Evolutionary conservation across 2,329 filamentous ascomycete species (phyloP).

Genomic region (Paraphoma chrysanthemicola): DNA sequence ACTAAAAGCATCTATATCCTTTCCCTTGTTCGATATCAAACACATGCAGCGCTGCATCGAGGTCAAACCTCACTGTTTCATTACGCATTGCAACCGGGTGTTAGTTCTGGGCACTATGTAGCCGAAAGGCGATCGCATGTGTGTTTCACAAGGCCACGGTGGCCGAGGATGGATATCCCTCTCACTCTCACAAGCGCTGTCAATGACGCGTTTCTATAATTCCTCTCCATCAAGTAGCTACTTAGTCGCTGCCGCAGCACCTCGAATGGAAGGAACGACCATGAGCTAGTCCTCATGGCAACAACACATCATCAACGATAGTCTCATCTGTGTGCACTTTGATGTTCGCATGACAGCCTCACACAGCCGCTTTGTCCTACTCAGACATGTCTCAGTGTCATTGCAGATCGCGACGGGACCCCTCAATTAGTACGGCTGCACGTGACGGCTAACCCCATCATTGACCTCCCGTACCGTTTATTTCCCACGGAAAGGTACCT

Average conservation of each 20-base stretch:
- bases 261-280: slow-evolving; percentile 27
- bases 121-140: slow-evolving; percentile 10
- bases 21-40: slow-evolving; percentile 14
- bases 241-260: slow-evolving; percentile 23
- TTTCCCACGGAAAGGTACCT: slow-evolving; percentile 14
- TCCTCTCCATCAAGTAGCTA: slow-evolving; percentile 24
- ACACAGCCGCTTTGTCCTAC: slow-evolving; percentile 16
- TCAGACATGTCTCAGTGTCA: slow-evolving; percentile 13
- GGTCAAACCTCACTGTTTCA: slow-evolving; percentile 12
- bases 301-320: slow-evolving; percentile 10
- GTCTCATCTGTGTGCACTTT: slow-evolving; percentile 2
- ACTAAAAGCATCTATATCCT: slow-evolving; percentile 41
- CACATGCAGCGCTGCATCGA: slow-evolving; percentile 2
- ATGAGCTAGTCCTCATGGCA: slow-evolving; percentile 25
- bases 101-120: slow-evolving; percentile 17
- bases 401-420: slow-evolving; percentile 12
- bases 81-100: slow-evolving; percentile 29
- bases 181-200: slow-evolving; percentile 24
- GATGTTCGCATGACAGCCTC: slow-evolving; percentile 19
- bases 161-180: slow-evolving; percentile 26
- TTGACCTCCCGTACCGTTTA: slow-evolving; percentile 1
- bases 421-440: slow-evolving; percentile 11
- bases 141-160: slow-evolving; percentile 14
- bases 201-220: slow-evolving; percentile 18
- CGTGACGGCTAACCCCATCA: slow-evolving; percentile 3